Evolutionary conservation across 2,329 filamentous ascomycete species (phyloP).

Genomic region (Pseudogymnoascus sp.): DNA sequence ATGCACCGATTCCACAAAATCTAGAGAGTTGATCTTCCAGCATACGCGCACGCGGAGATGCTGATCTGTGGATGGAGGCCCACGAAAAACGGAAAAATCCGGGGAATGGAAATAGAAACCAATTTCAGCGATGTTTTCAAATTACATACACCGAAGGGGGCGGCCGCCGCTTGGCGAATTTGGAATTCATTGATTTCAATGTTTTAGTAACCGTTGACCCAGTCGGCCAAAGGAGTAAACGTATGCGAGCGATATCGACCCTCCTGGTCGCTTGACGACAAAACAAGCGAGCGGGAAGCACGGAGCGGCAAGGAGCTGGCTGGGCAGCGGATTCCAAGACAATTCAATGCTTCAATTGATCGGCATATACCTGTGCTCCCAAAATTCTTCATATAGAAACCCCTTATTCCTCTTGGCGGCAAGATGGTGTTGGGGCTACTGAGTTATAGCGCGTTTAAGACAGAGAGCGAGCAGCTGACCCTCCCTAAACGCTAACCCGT

Average conservation of each 20-base stretch:
- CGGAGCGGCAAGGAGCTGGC: not conserved
- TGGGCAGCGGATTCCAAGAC: not conserved
- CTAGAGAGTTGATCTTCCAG: not conserved
- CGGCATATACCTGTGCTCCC: not conserved
- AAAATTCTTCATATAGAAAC: not conserved
- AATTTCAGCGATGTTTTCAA: not conserved
- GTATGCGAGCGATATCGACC: not conserved
- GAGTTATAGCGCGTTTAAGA: not conserved
- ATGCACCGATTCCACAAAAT: not conserved
- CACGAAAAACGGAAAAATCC: not conserved
- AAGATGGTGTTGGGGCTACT: not conserved
- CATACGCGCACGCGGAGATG: not conserved
- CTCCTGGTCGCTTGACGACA: not conserved
- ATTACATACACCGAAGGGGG: not conserved
- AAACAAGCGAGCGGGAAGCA: conserved; percentile 4
- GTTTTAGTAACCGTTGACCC: not conserved
- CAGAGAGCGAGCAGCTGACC: not conserved
- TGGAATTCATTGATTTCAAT: not conserved
- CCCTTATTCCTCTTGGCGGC: not conserved
- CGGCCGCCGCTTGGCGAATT: not conserved
- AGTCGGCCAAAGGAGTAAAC: not conserved
- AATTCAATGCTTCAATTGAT: conserved; percentile 1
- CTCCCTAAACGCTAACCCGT: not conserved
- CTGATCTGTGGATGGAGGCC: not conserved
- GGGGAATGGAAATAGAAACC: not conserved